Base-by-base conservation (phyloP, 2,329 filamentous ascomycete species). In the Hypoxylon sp. region DNA sequence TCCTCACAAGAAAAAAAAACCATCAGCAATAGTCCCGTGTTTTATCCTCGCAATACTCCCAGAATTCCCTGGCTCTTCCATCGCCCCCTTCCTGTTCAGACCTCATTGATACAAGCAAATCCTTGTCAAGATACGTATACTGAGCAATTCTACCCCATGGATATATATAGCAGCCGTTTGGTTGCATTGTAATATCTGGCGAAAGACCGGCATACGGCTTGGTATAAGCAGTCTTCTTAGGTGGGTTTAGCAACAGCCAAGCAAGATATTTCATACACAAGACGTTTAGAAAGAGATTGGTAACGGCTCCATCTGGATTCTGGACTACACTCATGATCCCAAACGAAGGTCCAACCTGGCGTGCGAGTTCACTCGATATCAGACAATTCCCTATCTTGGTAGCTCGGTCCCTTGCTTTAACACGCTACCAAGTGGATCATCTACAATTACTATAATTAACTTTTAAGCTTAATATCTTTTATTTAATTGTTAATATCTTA, bases 391-490 rank as follows among this genome's bases (percentile, higher is more conserved):
- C 68, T 0, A 63, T 61, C 21, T 74, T 73, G 5, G 74, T 1
- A 74, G 41, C 59, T 81, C 79, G n/a, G 79, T 63, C 2, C 75
- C 78, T 47, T 81, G 79, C 9, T 63, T 70, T 2, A 75, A 77
- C 1, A 62, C 59, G 8, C 70, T 72, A 0, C 71, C 71, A 2
- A 50, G 16, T 2, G 71, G n/a, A n/a, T n/a, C n/a, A n/a, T n/a
- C n/a, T n/a, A n/a, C n/a, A n/a, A n/a, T n/a, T n/a, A n/a, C n/a
- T n/a, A n/a, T n/a, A n/a, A n/a, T n/a, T n/a, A n/a, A n/a, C n/a
- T 27, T 6, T 27, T 27, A 3, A 27, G n/a, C n/a, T n/a, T n/a
- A n/a, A n/a, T n/a, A n/a, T n/a, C n/a, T n/a, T n/a, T n/a, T n/a
- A n/a, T n/a, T n/a, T n/a, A n/a, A n/a, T n/a, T n/a, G n/a, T n/a